Conservation (phyloP, 495 filamentous ascomycete genomes). For the Annulohypoxylon moriforme region DNA sequence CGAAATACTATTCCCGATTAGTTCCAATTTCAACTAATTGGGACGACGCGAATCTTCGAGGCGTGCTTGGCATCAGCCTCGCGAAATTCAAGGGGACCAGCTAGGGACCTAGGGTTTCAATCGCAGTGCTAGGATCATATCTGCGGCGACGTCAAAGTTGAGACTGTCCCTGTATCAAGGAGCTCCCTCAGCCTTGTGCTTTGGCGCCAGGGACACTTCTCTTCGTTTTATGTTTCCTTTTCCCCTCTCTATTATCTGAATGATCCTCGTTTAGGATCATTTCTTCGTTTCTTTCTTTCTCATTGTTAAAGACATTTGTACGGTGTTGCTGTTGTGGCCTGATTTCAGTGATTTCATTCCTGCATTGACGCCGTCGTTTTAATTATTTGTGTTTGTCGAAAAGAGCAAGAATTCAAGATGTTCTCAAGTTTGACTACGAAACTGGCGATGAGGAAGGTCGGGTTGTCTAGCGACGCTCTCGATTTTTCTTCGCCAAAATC, state of each 20-base stretch:
- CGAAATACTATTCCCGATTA: slow-evolving; percentile 23
- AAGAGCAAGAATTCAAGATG: slow-evolving; percentile 47
- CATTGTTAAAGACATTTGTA: slow-evolving; percentile 15
- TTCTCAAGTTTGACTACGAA: slow-evolving; percentile 61
- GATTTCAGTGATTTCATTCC: neutral
- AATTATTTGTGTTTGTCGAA: neutral
- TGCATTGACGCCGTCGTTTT: neutral
- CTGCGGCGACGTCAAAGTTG: slow-evolving; percentile 30
- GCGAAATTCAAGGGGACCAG: slow-evolving; percentile 39
- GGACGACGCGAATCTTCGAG: slow-evolving; percentile 21
- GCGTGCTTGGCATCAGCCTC: slow-evolving; percentile 45
- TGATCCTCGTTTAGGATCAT: slow-evolving; percentile 15
- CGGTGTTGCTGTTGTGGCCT: slow-evolving; percentile 3
- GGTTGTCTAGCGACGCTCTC: slow-evolving; percentile 55
- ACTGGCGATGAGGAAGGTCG: slow-evolving; percentile 59
- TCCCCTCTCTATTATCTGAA: slow-evolving; percentile 12
- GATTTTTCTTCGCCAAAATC: slow-evolving; percentile 49
- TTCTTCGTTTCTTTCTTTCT: slow-evolving; percentile 20
- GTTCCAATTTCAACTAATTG: slow-evolving; percentile 22
- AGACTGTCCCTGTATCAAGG: slow-evolving; percentile 53
- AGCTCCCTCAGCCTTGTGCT: slow-evolving; percentile 44
- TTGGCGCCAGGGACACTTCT: slow-evolving; percentile 19
- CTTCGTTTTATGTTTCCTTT: slow-evolving; percentile 30
- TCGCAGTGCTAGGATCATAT: slow-evolving; percentile 24
- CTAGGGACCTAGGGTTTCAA: slow-evolving; percentile 34